phyloP scores from a whole-genome alignment of 148 eudicot genomes.

The Chenopodium quinoa region DNA sequence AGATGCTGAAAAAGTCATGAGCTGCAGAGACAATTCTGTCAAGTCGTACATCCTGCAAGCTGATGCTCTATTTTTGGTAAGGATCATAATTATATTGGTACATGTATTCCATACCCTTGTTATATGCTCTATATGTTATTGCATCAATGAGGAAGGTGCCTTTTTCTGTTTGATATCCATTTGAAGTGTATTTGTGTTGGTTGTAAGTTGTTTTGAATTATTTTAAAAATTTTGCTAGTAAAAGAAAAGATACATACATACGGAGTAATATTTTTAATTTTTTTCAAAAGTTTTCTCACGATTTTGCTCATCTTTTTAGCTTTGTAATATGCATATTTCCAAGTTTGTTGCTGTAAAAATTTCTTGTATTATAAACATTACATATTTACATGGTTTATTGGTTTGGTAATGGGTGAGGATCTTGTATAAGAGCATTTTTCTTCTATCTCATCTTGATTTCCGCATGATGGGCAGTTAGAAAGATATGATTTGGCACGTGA shows the following conservation, averaged over 20 bases:
- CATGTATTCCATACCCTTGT: neutral
- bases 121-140: neutral
- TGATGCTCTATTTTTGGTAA: slow-evolving; percentile 80
- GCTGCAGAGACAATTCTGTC: slow-evolving; percentile 38
- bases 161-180: neutral
- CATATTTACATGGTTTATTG: slow-evolving; percentile 3
- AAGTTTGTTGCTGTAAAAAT: neutral
- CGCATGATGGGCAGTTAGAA: slow-evolving; percentile 67
- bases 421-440: neutral
- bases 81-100: slow-evolving; percentile 16
- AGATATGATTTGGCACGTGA: slow-evolving; percentile 72
- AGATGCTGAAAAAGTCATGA: slow-evolving; percentile 87
- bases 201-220: neutral
- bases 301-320: neutral
- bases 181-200: neutral
- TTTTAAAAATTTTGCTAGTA: neutral
- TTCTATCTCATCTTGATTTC: slow-evolving; percentile 17
- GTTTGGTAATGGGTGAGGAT: neutral
- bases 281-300: too few species aligned
- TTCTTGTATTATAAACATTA: neutral
- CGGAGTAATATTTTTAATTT: too few species aligned
- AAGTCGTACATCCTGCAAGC: slow-evolving; percentile 64
- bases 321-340: neutral
- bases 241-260: neutral
- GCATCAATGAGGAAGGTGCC: neutral